Conservation (phyloP, 2,329 filamentous ascomycete genomes). For the Nemania sp. region DNA sequence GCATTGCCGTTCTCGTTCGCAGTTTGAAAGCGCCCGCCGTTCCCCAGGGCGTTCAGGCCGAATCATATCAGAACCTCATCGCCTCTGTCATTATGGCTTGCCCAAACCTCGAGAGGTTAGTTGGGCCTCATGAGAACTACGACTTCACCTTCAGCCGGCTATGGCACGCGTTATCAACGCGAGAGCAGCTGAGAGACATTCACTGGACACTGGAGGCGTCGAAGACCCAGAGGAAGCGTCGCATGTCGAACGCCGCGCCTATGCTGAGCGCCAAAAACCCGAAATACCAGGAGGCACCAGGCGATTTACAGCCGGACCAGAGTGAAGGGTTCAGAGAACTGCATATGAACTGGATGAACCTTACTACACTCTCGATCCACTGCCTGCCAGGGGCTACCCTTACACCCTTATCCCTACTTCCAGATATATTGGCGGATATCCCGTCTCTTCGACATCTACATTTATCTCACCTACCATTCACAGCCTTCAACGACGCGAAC, state of each 20-base stretch:
- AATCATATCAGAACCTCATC: constrained; percentile 60
- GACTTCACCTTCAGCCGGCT: constrained; percentile 59
- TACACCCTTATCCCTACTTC: constrained; percentile 56
- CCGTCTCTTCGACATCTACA: constrained; percentile 62
- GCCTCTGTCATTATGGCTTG: constrained; percentile 67
- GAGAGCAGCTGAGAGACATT: constrained; percentile 59
- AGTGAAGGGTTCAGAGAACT: constrained; percentile 52
- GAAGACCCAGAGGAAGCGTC: constrained; percentile 42
- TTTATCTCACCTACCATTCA: constrained; percentile 58
- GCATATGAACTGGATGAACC: constrained; percentile 58
- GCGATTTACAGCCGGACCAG: constrained; percentile 47
- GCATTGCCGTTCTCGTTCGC: constrained; percentile 59
- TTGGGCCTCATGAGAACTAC: constrained; percentile 58
- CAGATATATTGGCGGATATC: constrained; percentile 53
- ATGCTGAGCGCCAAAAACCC: constrained; percentile 32
- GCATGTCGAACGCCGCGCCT: constrained; percentile 34
- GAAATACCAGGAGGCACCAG: constrained; percentile 38
- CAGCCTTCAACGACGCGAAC: constrained; percentile 60
- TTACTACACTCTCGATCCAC: constrained; percentile 61
- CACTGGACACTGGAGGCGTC: constrained; percentile 58
- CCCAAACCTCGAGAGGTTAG: constrained; percentile 63
- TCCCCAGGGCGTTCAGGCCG: constrained; percentile 44
- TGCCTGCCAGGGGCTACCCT: constrained; percentile 59
- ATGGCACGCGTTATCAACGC: constrained; percentile 62
- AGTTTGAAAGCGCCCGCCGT: constrained; percentile 59